Base-by-base conservation (phyloP, 108 stramenopile species). In the Skeletonema costatum region DNA sequence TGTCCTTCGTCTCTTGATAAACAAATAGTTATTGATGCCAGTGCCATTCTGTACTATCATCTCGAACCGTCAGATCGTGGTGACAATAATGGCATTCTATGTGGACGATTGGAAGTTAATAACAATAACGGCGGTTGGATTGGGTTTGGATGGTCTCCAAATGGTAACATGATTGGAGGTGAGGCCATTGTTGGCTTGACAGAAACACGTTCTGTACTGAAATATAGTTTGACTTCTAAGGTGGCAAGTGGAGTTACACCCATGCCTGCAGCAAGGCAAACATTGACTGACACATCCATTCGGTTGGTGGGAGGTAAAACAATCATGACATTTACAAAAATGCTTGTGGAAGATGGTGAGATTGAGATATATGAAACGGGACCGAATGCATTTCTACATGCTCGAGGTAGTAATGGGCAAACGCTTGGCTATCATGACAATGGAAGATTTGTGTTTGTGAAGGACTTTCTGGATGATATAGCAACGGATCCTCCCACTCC, bases 181-280 rank as follows among this genome's bases (percentile, higher is more conserved):
- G 70, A 70, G 19, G 76, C 69, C 7, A 42, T 77, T 17, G 64
- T 77, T 17, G 76, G 76, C 30, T 64, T 77, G 25, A 62, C 76
- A 1, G 69, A 58, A 11, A 56, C 64, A 16, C 33, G 71, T 2
- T 71, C 64, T 32, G 71, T 78, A n/a, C 31, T 17, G 38, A 78
- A 78, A 36, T 72, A 66, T 29, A 21, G 59, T 2, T 61, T 78
- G 66, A 64, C 0, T 29, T 46, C 25, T 0, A 64, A 61, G 50
- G 12, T 38, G 9, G 33, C 35, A 21, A 38, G 19, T 39, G 31
- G 32, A 10, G 63, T 64, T 2, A 64, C 32, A 17, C 41, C 16
- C 4, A 64, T 64, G 63, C 1, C 63, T 35, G 30, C 33, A 19
- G 62, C 2, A 6, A 32, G 32, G 3, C 63, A 64, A 39, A 64